phyloP scores from a whole-genome alignment of 2,329 filamentous ascomycete genomes.

The Mycosphaerella arachidis region DNA sequence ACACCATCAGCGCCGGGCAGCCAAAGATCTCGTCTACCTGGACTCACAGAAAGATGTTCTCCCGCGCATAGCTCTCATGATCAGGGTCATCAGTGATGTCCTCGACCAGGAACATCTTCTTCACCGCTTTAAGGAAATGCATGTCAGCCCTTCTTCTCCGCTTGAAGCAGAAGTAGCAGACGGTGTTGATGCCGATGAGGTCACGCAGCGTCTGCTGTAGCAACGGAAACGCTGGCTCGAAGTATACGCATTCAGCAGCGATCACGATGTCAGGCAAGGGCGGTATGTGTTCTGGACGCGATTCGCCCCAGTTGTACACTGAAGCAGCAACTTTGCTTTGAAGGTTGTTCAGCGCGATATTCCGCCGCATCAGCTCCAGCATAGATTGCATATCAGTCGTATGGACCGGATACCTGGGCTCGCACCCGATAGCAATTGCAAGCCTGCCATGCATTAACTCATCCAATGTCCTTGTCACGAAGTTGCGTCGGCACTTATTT shows the following conservation, averaged over 20 bases:
- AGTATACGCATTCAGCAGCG: slow-evolving; percentile 97
- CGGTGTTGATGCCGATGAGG: slow-evolving; percentile 59
- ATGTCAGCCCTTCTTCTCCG: slow-evolving; percentile 70
- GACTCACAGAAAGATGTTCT: slow-evolving; percentile 49
- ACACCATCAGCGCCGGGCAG: neutral
- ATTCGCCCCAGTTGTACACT: slow-evolving; percentile 71
- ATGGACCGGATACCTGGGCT: slow-evolving; percentile 56
- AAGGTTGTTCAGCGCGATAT: slow-evolving; percentile 76
- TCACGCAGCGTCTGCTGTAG: slow-evolving; percentile 73
- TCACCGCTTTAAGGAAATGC: slow-evolving; percentile 49
- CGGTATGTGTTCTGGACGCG: slow-evolving; percentile 39
- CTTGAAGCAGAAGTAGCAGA: slow-evolving; percentile 93
- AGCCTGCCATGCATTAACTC: slow-evolving; percentile 38
- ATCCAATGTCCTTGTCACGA: slow-evolving; percentile 1
- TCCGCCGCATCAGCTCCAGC: slow-evolving; percentile 78
- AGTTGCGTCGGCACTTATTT: slow-evolving; percentile 16
- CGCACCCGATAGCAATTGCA: slow-evolving; percentile 51
- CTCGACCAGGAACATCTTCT: slow-evolving; percentile 15
- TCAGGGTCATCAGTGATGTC: slow-evolving; percentile 49
- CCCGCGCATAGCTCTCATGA: slow-evolving; percentile 40
- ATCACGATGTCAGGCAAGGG: slow-evolving; percentile 71
- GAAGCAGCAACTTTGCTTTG: slow-evolving; percentile 58
- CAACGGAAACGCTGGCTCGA: slow-evolving; percentile 89
- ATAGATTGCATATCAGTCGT: slow-evolving; percentile 88
- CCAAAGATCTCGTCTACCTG: neutral